Evolutionary conservation across 345 rosid species (phyloP).

Genomic region (Cardamine chenopodiifolia): DNA sequence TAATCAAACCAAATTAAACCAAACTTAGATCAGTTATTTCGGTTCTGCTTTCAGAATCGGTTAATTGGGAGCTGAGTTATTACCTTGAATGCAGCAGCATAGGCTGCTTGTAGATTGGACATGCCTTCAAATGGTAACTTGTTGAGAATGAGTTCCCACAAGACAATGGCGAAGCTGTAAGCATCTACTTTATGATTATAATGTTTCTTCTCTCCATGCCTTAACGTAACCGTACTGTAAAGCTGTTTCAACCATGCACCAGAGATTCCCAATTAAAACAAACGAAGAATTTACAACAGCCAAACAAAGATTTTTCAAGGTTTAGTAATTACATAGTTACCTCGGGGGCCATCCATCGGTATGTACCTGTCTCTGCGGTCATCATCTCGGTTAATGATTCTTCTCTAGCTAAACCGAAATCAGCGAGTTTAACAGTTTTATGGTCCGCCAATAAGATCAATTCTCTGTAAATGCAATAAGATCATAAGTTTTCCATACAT

Average conservation of each 20-base stretch:
- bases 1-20: not conserved
- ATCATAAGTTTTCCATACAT: not conserved
- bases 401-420: conserved; percentile 98
- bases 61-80: not conserved
- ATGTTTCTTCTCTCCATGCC: conserved; percentile 97
- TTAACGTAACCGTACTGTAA: conserved; percentile 93
- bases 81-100: conserved; percentile 99
- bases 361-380: conserved; percentile 99
- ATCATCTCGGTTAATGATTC: conserved; percentile 98
- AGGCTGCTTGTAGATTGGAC: conserved; percentile 99
- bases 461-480: conserved; percentile 64
- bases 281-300: not conserved
- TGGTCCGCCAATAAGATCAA: conserved; percentile 85
- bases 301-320: not conserved
- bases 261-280: not conserved
- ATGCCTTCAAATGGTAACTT: conserved; percentile 99
- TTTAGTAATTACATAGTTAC: conserved; percentile 41
- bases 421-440: conserved; percentile 90
- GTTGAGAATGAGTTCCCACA: conserved; percentile 96
- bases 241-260: conserved; percentile 54
- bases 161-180: conserved; percentile 95
- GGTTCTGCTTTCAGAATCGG: not conserved
- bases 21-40: not conserved
- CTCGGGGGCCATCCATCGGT: conserved; percentile 99
- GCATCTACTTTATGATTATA: conserved; percentile 95